These are phyloP conservation scores for Lichtheimia ornata DNA, from an alignment of 371 early-diverging fungal species.

Conservation along the genomic window DNA sequence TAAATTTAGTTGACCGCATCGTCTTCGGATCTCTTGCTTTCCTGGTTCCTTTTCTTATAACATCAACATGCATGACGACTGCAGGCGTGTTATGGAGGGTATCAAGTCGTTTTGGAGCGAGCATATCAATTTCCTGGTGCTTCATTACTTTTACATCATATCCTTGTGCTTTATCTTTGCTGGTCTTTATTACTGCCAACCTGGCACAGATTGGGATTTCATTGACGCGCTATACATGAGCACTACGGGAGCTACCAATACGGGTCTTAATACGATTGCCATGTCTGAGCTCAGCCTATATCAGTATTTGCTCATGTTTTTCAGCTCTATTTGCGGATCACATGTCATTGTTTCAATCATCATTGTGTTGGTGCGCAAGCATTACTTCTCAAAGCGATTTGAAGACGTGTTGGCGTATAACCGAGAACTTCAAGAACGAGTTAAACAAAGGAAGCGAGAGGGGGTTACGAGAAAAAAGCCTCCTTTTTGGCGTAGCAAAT, in stretches of 20 bases:
- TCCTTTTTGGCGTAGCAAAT: background rate
- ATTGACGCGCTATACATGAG: slow-evolving; percentile 38
- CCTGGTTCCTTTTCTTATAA: too few species aligned
- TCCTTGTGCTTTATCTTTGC: slow-evolving; percentile 24
- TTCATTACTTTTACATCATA: slow-evolving; percentile 35
- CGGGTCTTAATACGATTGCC: slow-evolving; percentile 36
- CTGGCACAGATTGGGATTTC: slow-evolving; percentile 34
- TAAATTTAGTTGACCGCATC: too few species aligned
- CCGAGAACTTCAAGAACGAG: slow-evolving; percentile 5
- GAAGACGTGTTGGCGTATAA: slow-evolving; percentile 32
- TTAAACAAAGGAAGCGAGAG: too few species aligned
- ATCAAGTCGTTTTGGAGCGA: slow-evolving; percentile 18
- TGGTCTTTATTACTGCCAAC: slow-evolving; percentile 33
- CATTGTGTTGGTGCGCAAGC: slow-evolving; percentile 37
- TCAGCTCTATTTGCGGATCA: slow-evolving; percentile 28
- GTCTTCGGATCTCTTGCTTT: too few species aligned
- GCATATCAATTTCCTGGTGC: slow-evolving; percentile 31
- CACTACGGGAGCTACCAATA: slow-evolving; percentile 32
- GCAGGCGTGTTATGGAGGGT: too few species aligned
- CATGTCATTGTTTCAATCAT: slow-evolving; percentile 30
- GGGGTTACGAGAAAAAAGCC: background rate
- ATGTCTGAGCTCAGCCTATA: slow-evolving; percentile 34
- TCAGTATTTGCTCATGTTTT: slow-evolving; percentile 28
- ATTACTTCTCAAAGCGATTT: slow-evolving; percentile 40
- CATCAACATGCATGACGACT: too few species aligned